Evolutionary conservation across 2,329 filamentous ascomycete species (phyloP).

Genomic region (Rhinocladiella similis): DNA sequence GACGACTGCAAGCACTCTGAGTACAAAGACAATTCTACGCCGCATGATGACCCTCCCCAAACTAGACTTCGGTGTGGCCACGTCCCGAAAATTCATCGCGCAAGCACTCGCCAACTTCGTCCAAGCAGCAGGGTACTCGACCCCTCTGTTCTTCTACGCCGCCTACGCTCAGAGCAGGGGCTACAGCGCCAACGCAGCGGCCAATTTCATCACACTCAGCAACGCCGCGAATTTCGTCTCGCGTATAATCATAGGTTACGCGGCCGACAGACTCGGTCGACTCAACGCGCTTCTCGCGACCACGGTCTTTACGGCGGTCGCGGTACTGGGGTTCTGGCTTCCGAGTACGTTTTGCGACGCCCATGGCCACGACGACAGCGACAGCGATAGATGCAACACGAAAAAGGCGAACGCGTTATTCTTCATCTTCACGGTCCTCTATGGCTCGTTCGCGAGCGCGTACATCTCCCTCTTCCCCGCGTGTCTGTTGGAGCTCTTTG

Average conservation of each 20-base stretch:
- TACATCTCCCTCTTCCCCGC: slow-evolving; percentile 42
- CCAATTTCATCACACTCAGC: slow-evolving; percentile 35
- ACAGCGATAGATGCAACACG: too few species aligned
- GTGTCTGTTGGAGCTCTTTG: slow-evolving; percentile 23
- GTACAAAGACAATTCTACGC: too few species aligned
- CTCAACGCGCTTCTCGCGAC: slow-evolving; percentile 38
- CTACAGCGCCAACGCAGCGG: slow-evolving; percentile 35
- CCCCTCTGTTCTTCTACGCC: slow-evolving; percentile 40
- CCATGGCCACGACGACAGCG: too few species aligned
- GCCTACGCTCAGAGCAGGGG: slow-evolving; percentile 39
- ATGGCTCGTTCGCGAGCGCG: slow-evolving; percentile 39
- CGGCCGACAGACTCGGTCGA: slow-evolving; percentile 39
- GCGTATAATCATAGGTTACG: slow-evolving; percentile 38
- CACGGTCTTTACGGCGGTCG: slow-evolving; percentile 13
- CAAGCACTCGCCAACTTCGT: slow-evolving; percentile 37
- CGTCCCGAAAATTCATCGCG: slow-evolving; percentile 35
- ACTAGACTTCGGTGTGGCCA: slow-evolving; percentile 25
- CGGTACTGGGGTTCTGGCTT: not conserved
- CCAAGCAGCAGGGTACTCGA: slow-evolving; percentile 39
- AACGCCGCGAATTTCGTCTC: slow-evolving; percentile 34
- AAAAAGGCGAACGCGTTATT: not conserved
- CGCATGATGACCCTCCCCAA: too few species aligned
- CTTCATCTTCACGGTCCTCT: slow-evolving; percentile 32
- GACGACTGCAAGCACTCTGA: too few species aligned
- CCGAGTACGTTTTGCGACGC: not conserved